Percentiles rank a stretch among this genome's conserved stretches.
These are phyloP conservation scores for Apiospora sp. DNA, from an alignment of 2,329 filamentous ascomycete species.

Conservation along the genomic window DNA sequence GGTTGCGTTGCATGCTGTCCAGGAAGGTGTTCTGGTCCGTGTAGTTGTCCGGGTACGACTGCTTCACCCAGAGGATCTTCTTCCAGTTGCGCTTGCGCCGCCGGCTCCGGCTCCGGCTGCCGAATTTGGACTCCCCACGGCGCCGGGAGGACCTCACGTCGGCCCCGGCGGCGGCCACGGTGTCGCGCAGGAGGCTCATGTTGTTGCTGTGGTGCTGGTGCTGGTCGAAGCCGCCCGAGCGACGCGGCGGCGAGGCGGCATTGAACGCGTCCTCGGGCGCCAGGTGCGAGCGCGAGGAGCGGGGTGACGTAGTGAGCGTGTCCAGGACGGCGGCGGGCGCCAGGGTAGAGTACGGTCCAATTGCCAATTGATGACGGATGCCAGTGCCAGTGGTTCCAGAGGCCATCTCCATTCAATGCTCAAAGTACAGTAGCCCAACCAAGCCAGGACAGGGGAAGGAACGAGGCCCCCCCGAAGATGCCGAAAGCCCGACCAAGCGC, in stretches of 20 bases:
- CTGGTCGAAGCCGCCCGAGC: slow-evolving; percentile 50
- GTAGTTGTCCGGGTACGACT: slow-evolving; percentile 98
- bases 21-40: slow-evolving; percentile 97
- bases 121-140: slow-evolving; percentile 52
- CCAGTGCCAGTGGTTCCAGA: not conserved
- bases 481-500: not conserved
- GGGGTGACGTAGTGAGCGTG: slow-evolving; percentile 40
- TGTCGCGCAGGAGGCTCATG: slow-evolving; percentile 36
- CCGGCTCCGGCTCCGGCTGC: slow-evolving; percentile 70
- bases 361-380: slow-evolving; percentile 5
- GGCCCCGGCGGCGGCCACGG: slow-evolving; percentile 39
- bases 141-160: slow-evolving; percentile 35
- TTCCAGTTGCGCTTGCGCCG: slow-evolving; percentile 83
- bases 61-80: slow-evolving; percentile 97
- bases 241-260: slow-evolving; percentile 66
- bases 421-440: not conserved
- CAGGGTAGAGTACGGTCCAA: not conserved
- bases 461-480: not conserved
- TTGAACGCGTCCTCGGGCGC: slow-evolving; percentile 87
- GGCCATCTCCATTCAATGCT: not conserved
- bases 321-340: slow-evolving; percentile 50
- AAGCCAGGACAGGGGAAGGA: not conserved
- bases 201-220: slow-evolving; percentile 25
- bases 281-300: slow-evolving; percentile 71
- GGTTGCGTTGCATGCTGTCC: slow-evolving; percentile 93